Conservation (phyloP, 768 basidiomycete species). For the Tephrocybe sp. region DNA sequence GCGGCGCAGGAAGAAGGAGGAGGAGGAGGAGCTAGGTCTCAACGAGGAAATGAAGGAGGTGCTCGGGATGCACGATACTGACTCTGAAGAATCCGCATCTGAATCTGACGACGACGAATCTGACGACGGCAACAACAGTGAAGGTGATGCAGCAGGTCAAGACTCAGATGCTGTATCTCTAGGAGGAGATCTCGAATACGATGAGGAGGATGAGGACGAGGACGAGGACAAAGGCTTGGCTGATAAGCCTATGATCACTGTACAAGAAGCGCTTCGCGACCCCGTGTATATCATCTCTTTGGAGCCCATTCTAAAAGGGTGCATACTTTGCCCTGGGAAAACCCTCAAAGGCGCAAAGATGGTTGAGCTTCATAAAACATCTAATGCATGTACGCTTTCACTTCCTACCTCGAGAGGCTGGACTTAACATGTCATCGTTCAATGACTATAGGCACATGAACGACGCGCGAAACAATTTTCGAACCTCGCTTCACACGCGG, state of each 20-base stretch:
- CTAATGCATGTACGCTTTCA: conserved; percentile 54
- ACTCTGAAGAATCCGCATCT: conserved; percentile 70
- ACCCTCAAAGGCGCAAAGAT: conserved; percentile 58
- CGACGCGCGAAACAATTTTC: conserved; percentile 56
- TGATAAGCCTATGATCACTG: conserved; percentile 45
- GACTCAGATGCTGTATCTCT: conserved; percentile 16
- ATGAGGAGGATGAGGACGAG: conserved; percentile 24
- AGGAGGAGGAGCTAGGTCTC: conserved; percentile 60
- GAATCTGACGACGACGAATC: conserved; percentile 41
- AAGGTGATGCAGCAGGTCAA: conserved; percentile 23
- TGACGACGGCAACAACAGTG: conserved; percentile 23
- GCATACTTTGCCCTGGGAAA: conserved; percentile 72
- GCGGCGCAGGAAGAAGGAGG: conserved; percentile 53
- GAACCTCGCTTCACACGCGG: conserved; percentile 33
- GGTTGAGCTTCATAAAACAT: conserved; percentile 54
- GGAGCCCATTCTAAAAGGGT: conserved; percentile 53
- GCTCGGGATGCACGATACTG: conserved; percentile 68
- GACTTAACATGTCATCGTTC: conserved; percentile 11
- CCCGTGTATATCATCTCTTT: conserved; percentile 60
- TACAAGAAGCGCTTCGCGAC: conserved; percentile 58
- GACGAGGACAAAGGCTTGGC: conserved; percentile 23
- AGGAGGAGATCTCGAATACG: conserved; percentile 15
- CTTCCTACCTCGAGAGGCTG: conserved; percentile 5
- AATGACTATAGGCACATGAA: conserved; percentile 51
- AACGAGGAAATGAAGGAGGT: conserved; percentile 52